A percentile compares a stretch with the other conserved stretches of the same genome.
phyloP scores from a whole-genome alignment of 495 filamentous ascomycete species.

The Sabuloglossum arenarium region DNA sequence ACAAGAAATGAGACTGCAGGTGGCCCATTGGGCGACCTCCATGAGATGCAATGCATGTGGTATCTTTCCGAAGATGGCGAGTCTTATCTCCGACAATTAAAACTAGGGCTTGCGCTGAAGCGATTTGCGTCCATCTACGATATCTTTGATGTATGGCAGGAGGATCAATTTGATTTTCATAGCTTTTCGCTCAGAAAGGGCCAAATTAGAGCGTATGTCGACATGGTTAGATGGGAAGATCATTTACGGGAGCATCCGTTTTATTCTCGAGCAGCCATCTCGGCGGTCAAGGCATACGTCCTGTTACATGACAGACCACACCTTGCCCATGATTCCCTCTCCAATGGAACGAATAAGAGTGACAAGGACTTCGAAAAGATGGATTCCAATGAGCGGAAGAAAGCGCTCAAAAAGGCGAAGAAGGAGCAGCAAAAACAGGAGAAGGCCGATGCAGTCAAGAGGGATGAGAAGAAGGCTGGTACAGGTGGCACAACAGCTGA shows the following conservation, averaged over 20 bases:
- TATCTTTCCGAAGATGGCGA: conserved; percentile 90
- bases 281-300: conserved; percentile 62
- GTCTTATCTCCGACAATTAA: conserved; percentile 64
- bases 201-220: conserved; percentile 82
- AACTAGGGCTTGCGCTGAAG: conserved; percentile 74
- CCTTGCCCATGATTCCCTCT: conserved; percentile 31
- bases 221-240: conserved; percentile 95
- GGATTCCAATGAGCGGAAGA: conserved; percentile 62
- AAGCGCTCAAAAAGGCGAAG: conserved; percentile 85
- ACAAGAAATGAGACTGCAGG: conserved; percentile 77
- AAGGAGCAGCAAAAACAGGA: conserved; percentile 74
- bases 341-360: conserved; percentile 32
- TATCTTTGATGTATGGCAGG: conserved; percentile 92
- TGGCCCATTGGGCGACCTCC: conserved; percentile 72
- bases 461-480: conserved; percentile 47
- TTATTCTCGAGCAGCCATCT: conserved; percentile 68
- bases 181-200: conserved; percentile 89
- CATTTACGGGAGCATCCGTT: conserved; percentile 77
- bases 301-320: conserved; percentile 57
- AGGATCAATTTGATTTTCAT: conserved; percentile 98
- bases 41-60: conserved; percentile 99
- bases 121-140: conserved; percentile 68
- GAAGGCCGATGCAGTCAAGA: conserved; percentile 58
- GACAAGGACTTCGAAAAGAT: conserved; percentile 27
- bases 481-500: conserved; percentile 22